Conservation (phyloP, 108 stramenopile species). For the Aurantiochytrium sp. region DNA sequence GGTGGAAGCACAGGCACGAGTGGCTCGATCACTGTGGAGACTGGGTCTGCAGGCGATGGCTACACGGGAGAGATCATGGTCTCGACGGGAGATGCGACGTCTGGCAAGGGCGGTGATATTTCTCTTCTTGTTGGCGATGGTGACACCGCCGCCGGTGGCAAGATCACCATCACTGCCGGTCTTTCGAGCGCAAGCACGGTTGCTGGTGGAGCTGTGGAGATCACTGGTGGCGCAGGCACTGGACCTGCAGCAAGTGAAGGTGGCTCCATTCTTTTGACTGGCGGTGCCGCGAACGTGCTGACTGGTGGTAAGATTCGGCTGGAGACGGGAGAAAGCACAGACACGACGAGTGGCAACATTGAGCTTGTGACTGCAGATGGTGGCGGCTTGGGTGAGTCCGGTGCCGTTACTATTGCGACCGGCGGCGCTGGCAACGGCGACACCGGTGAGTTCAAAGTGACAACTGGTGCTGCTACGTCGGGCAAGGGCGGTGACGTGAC, state of each 20-base stretch:
- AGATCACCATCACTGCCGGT: slow-evolving; percentile 22
- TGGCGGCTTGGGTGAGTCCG: slow-evolving; percentile 26
- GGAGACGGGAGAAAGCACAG: neutral
- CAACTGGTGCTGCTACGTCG: neutral
- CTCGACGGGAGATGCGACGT: no score
- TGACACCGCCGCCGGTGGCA: slow-evolving; percentile 13
- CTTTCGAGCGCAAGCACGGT: slow-evolving; percentile 28
- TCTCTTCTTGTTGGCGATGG: slow-evolving; percentile 39
- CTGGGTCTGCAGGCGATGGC: no score
- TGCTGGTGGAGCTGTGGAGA: slow-evolving; percentile 21
- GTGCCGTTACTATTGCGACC: neutral
- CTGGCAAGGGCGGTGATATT: no score
- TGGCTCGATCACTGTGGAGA: no score
- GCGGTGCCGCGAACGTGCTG: neutral
- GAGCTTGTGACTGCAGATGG: slow-evolving; percentile 27
- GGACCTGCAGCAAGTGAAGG: neutral
- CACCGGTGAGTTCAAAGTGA: neutral
- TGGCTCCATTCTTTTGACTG: slow-evolving; percentile 16
- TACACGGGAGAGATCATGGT: no score
- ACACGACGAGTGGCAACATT: slow-evolving; percentile 20
- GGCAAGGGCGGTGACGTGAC: neutral
- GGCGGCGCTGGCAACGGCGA: neutral
- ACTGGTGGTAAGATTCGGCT: slow-evolving; percentile 22
- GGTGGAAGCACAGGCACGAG: no score
- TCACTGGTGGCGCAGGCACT: slow-evolving; percentile 18